Percentiles rank a stretch among this genome's conserved stretches.
phyloP scores from a whole-genome alignment of 2,329 filamentous ascomycete species.

The Coniochaeta sp. region DNA sequence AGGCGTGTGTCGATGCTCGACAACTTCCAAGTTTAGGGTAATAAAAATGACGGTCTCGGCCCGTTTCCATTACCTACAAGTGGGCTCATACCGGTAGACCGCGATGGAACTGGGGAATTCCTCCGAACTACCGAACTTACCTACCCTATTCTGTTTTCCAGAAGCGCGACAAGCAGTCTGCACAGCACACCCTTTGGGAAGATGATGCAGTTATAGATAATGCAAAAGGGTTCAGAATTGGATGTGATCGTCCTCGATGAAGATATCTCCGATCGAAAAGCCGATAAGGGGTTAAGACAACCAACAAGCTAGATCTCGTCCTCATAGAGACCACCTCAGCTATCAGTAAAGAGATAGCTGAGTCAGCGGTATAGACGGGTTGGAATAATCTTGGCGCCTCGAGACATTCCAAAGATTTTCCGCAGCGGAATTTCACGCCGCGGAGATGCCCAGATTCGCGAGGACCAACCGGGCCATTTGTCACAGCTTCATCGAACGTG shows the following conservation, averaged over 20 bases:
- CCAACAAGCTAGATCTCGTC: neutral
- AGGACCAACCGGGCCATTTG: neutral
- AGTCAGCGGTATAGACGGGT: no score
- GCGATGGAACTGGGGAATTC: neutral
- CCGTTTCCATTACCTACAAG: neutral
- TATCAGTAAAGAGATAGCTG: neutral
- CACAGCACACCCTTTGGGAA: neutral
- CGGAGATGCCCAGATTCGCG: neutral
- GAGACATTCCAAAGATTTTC: neutral
- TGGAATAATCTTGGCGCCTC: neutral
- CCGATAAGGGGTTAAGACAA: neutral
- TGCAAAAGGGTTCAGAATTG: neutral
- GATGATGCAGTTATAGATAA: neutral
- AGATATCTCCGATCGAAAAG: neutral
- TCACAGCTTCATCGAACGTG: neutral
- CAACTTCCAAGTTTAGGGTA: neutral
- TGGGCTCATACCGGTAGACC: neutral
- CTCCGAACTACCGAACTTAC: no score
- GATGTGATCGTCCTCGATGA: neutral
- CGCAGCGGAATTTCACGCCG: conserved; percentile 1
- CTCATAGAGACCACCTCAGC: no score
- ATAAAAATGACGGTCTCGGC: neutral
- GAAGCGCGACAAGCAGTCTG: neutral
- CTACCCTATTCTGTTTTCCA: neutral
- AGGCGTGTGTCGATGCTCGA: neutral